phyloP scores from a whole-genome alignment of 2,329 filamentous ascomycete species.

The Calonectria henricotiae region DNA sequence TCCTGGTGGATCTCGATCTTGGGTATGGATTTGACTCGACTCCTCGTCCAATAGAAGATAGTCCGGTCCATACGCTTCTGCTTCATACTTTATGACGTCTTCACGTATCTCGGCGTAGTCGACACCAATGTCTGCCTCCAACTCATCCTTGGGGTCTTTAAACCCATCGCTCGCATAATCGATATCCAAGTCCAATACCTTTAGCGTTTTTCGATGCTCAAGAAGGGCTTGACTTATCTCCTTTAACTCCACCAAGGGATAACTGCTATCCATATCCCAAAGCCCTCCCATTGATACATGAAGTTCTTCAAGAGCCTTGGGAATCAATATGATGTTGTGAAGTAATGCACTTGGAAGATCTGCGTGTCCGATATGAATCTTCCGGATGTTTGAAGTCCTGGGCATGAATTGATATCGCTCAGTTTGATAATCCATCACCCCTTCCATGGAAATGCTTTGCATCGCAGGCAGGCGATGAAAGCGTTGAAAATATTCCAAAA shows the following conservation, averaged over 20 bases:
- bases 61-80: constrained; percentile 1
- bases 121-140: background rate
- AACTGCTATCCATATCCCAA: background rate
- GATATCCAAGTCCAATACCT: constrained; percentile 28
- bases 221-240: constrained; percentile 15
- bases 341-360: constrained; percentile 12
- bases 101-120: background rate
- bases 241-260: background rate
- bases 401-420: constrained; percentile 17
- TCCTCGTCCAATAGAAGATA: constrained; percentile 27
- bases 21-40: background rate
- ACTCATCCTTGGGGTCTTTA: background rate
- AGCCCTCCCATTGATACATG: constrained; percentile 23
- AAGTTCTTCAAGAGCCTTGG: constrained; percentile 32
- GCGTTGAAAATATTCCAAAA: constrained; percentile 26
- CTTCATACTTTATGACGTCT: background rate
- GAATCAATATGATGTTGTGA: constrained; percentile 28
- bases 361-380: constrained; percentile 28
- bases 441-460: background rate
- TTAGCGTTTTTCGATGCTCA: constrained; percentile 28
- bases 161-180: background rate
- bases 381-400: constrained; percentile 25
- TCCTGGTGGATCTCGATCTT: constrained; percentile 1
- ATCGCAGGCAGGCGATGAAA: constrained; percentile 26
- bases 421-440: constrained; percentile 26